A percentile compares a stretch with the other conserved stretches of the same genome.
Evolutionary conservation across 2,329 filamentous ascomycete genomes (phyloP).

Genomic region (Pseudocercospora fijiensis): DNA sequence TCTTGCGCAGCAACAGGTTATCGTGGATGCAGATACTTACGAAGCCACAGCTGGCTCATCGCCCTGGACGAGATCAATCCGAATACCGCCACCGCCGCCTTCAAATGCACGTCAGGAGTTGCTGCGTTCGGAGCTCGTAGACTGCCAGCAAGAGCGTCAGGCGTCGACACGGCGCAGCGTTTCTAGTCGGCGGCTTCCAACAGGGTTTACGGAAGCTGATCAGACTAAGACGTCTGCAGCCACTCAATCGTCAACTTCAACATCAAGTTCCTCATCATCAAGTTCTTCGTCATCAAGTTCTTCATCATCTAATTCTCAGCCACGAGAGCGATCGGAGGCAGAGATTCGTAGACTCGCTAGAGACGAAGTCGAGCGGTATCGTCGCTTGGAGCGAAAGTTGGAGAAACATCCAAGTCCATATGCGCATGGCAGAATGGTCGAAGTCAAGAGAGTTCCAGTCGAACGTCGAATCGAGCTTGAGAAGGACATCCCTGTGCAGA

Average conservation of each 20-base stretch:
- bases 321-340: conserved; percentile 12
- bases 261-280: neutral
- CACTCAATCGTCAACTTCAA: neutral
- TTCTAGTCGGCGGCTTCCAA: neutral
- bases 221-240: neutral
- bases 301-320: neutral
- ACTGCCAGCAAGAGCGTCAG: neutral
- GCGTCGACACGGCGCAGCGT: neutral
- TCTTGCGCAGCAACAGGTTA: conserved; percentile 1
- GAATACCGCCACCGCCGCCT: conserved; percentile 5
- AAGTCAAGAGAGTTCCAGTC: conserved; percentile 24
- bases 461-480: conserved; percentile 29
- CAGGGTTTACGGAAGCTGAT: neutral
- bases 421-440: conserved; percentile 34
- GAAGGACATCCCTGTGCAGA: conserved; percentile 19
- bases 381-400: conserved; percentile 37
- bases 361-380: conserved; percentile 38
- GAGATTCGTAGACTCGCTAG: conserved; percentile 37
- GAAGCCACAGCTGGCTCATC: neutral
- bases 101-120: neutral
- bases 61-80: neutral
- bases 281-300: neutral
- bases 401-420: conserved; percentile 34
- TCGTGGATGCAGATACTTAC: neutral
- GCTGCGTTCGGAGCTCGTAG: neutral